Conservation (phyloP, 169 alveolate genomes). For the Plasmodium chabaudi region DNA sequence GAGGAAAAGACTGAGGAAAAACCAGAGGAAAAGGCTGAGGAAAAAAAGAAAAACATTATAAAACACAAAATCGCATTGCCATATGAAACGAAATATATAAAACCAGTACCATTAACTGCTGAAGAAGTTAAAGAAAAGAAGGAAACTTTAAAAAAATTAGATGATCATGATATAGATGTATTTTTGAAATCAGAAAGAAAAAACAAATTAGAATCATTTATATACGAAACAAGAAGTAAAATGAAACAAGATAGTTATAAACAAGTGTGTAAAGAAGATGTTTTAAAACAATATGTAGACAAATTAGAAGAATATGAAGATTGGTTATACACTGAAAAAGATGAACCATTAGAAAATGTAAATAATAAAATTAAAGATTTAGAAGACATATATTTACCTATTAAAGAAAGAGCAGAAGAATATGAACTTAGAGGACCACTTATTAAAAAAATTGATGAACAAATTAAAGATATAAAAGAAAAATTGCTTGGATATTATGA, state of each 20-base stretch:
- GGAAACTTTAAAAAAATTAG: slow-evolving; percentile 54
- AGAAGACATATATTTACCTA: slow-evolving; percentile 58
- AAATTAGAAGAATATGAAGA: slow-evolving; percentile 76
- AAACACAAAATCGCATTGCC: slow-evolving; percentile 43
- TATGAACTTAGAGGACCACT: slow-evolving; percentile 28
- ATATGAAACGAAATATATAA: slow-evolving; percentile 26
- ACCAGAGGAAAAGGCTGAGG: neutral
- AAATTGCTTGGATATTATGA: slow-evolving; percentile 19
- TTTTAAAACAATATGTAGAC: slow-evolving; percentile 23
- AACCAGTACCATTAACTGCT: slow-evolving; percentile 42
- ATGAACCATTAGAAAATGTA: slow-evolving; percentile 77
- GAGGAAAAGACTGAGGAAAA: slow-evolving; percentile 1
- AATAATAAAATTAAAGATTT: slow-evolving; percentile 48
- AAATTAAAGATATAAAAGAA: slow-evolving; percentile 48
- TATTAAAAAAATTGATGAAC: slow-evolving; percentile 44
- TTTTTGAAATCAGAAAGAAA: slow-evolving; percentile 67
- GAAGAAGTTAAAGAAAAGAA: slow-evolving; percentile 65
- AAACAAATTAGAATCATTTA: slow-evolving; percentile 62
- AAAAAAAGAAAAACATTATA: neutral
- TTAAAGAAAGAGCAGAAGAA: slow-evolving; percentile 77
- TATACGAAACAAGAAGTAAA: slow-evolving; percentile 73
- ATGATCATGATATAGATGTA: slow-evolving; percentile 60
- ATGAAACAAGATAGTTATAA: slow-evolving; percentile 74
- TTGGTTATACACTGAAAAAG: slow-evolving; percentile 71
- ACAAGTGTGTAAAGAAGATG: slow-evolving; percentile 59